Evolutionary conservation across 2,329 filamentous ascomycete species (phyloP), one percentile per base, ranked within the genome.

Genomic region (Claviceps pazoutovae): DNA sequence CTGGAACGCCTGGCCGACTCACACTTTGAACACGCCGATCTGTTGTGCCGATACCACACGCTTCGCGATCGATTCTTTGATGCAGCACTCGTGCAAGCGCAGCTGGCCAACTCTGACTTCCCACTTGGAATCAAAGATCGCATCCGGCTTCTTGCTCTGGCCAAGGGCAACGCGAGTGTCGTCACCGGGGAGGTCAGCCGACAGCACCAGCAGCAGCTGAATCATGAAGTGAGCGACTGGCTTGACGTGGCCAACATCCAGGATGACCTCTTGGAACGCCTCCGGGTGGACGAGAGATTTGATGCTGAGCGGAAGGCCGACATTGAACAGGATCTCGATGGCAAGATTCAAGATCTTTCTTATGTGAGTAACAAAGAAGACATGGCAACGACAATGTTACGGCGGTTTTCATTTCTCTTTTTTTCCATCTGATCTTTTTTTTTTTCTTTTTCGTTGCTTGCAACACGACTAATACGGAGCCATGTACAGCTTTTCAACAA

Each of bases 221-320:
- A 91, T 52, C 87, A 95, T 60, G 83, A 88, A 56, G 86, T 96
- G 23, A 83, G 83, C 2, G 89, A 93, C 58, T 74, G 94, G 45
- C 80, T 98, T 9, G 93, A 98, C 60, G 81, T 97, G 48, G 91
- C 90, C 14, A 91, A 93, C 61, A 93, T 98, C 50, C 93, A 98
- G 66, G 88, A 95, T 62, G 93, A 98, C 60, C 69, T 97, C 43
- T 68, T 97, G 23, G 84, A 89, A 63, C 79, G 88, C 46, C 71
- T 98, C 50, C 80, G 76, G 62, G 76, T 76, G 9, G 93, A 98
- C 57, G 64, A 72, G 1, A 80, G 93, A 44, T 76, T 96, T 39
- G 70, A 74, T 13, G 68, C 73, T 0, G 79, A 84, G 48, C 79
- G 80, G 44, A 80, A 79, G 60, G 68, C 71, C 1, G 78, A 84